Evolutionary conservation across 371 early-diverging fungal species (phyloP), one percentile per base, ranked within the genome.

Genomic region (Rhizopus sp.): DNA sequence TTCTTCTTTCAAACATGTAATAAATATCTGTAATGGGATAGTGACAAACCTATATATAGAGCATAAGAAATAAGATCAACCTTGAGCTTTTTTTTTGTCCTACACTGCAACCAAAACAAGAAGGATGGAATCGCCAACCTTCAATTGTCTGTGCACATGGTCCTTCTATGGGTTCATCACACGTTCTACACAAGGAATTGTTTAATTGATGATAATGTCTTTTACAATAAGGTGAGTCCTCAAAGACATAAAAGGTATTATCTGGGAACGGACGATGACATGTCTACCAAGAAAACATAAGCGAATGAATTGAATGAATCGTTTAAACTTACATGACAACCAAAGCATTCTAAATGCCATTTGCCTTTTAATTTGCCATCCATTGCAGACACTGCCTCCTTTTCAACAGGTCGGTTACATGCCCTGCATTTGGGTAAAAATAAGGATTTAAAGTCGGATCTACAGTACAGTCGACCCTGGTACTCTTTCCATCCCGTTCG

Each of bases 221-320:
- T 53, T 83, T 78, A 70, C 94, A 94, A 59, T 89, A 89, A 52
- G 93, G 94, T n/a, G 80, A 75, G 66, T 88, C 84, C 1, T 89
- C 86, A 69, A 81, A 87, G 9, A 92, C 93, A 62, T 92, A 94
- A 63, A 94, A 94, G 31, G 88, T 90, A 63, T 88, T 91, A 69
- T 92, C 90, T 5, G 92, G 93, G 66, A 94, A 94, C n/a, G 87
- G 80, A 55, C 75, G 75, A 57, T 75, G 86, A 62, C 94, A 93
- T 0, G 77, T 84, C 69, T 80, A 69, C 17, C 34, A 9, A 57
- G 13, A 54, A 38, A 59, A 57, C 2, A 58, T 13, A 48, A 12
- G 38, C 17, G 6, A 13, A 5, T 33, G 10, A 10, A 32, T 41
- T 56, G 0, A 31, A 35, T 57, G 31, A n/a, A 1, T 15, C 15